phyloP scores from a whole-genome alignment of 306 rosid genomes.

The Pachyrhizus erosus region DNA sequence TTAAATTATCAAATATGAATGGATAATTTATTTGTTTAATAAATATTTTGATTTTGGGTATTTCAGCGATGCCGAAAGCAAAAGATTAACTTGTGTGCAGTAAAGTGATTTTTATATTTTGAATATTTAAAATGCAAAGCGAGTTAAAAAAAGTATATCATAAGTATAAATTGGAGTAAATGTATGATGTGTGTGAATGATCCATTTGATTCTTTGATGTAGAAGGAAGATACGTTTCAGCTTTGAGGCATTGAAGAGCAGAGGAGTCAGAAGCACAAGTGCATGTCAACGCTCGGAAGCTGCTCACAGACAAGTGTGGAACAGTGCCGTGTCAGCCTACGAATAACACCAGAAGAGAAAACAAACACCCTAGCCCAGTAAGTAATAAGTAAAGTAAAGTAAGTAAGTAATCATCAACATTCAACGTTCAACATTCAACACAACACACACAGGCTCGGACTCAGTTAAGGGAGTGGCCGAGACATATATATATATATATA shows the following conservation, averaged over 20 bases:
- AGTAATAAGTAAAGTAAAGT: not conserved
- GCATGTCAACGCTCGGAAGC: constrained; percentile 74
- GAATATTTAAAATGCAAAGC: too few species aligned
- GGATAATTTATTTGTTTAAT: not conserved
- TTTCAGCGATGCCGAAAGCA: too few species aligned
- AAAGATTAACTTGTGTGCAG: too few species aligned
- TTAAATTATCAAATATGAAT: not conserved
- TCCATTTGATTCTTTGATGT: constrained; percentile 58
- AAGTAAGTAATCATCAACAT: too few species aligned
- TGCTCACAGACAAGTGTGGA: not conserved
- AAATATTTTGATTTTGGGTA: not conserved
- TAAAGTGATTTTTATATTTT: too few species aligned
- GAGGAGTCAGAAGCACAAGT: constrained; percentile 49
- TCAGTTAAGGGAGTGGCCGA: too few species aligned
- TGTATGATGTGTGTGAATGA: too few species aligned
- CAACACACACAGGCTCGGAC: too few species aligned
- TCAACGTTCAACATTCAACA: too few species aligned
- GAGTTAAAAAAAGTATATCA: not conserved
- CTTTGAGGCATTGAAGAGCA: constrained; percentile 37
- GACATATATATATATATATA: too few species aligned
- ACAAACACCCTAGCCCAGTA: not conserved
- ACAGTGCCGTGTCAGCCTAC: not conserved
- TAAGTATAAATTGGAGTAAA: not conserved
- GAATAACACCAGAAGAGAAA: not conserved
- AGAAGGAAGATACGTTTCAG: constrained; percentile 58